Conservation (phyloP, 192 early-diverging fungal species). For the Paraglomus brasilianum region DNA sequence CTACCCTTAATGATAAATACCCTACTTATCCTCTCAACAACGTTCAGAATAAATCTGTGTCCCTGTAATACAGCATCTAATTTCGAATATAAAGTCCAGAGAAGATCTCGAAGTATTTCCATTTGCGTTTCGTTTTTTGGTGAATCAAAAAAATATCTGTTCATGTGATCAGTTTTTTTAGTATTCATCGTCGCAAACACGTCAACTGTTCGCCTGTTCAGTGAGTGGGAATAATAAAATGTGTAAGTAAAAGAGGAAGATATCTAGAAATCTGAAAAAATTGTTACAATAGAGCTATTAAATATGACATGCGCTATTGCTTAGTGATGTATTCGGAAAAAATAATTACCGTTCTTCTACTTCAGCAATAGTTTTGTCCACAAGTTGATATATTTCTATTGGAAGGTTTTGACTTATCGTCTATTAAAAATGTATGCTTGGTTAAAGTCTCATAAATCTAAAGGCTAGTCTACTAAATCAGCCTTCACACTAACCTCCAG, state of each 20-base stretch:
- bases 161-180: constrained; percentile 41
- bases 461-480: background rate
- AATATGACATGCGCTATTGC: background rate
- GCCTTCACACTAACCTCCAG: constrained; percentile 41
- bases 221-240: background rate
- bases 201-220: constrained; percentile 33
- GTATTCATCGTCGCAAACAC: constrained; percentile 39
- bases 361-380: constrained; percentile 70
- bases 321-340: background rate
- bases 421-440: constrained; percentile 44
- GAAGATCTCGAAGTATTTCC: constrained; percentile 72
- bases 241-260: background rate
- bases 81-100: constrained; percentile 75
- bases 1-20: constrained; percentile 3
- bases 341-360: constrained; percentile 66
- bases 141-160: constrained; percentile 52
- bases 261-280: background rate
- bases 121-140: constrained; percentile 57
- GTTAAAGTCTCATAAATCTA: background rate
- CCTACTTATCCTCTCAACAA: constrained; percentile 47
- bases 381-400: constrained; percentile 66
- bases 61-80: constrained; percentile 73
- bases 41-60: constrained; percentile 66
- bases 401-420: constrained; percentile 69
- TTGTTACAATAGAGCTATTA: background rate